These are phyloP conservation scores for Conoideocrella luteorostrata DNA, from an alignment of 2,329 filamentous ascomycete genomes.

Conservation along the genomic window DNA sequence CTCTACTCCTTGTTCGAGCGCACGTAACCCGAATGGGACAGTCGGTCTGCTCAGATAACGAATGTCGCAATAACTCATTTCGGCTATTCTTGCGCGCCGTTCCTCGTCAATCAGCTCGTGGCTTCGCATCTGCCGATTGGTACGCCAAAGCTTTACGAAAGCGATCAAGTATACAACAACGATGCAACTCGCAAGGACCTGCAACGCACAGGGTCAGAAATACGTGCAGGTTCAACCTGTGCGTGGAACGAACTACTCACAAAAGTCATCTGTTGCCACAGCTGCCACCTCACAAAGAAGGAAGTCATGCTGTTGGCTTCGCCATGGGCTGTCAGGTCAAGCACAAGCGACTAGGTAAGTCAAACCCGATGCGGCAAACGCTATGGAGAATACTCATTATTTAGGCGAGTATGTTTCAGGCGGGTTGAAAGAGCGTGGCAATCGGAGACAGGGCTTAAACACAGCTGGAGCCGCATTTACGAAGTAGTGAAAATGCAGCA, in stretches of 20 bases:
- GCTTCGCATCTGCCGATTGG: constrained; percentile 47
- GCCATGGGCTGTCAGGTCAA: constrained; percentile 3
- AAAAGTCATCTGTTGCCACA: constrained; percentile 89
- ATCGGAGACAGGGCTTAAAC: background rate
- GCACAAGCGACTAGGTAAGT: background rate
- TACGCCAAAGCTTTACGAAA: constrained; percentile 60
- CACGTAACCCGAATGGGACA: constrained; percentile 80
- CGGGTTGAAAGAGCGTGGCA: background rate
- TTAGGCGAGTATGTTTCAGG: background rate
- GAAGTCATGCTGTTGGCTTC: constrained; percentile 20
- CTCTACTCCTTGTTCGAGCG: constrained; percentile 75
- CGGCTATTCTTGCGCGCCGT: constrained; percentile 46
- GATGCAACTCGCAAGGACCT: constrained; percentile 71
- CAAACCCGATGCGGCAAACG: background rate
- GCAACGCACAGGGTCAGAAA: background rate
- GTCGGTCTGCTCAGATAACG: constrained; percentile 38
- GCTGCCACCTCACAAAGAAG: constrained; percentile 65
- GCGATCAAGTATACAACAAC: constrained; percentile 63
- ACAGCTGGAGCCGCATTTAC: background rate
- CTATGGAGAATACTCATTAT: constrained; percentile 3
- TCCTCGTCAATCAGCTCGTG: constrained; percentile 61
- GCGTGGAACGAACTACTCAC: constrained; percentile 47
- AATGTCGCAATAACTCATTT: constrained; percentile 51
- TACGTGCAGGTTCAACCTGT: too few species aligned
- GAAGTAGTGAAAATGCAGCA: constrained; percentile 4